A percentile compares a stretch with the other conserved stretches of the same genome.
Evolutionary conservation across 2,329 filamentous ascomycete genomes (phyloP).

Genomic region (Cercospora janseana): DNA sequence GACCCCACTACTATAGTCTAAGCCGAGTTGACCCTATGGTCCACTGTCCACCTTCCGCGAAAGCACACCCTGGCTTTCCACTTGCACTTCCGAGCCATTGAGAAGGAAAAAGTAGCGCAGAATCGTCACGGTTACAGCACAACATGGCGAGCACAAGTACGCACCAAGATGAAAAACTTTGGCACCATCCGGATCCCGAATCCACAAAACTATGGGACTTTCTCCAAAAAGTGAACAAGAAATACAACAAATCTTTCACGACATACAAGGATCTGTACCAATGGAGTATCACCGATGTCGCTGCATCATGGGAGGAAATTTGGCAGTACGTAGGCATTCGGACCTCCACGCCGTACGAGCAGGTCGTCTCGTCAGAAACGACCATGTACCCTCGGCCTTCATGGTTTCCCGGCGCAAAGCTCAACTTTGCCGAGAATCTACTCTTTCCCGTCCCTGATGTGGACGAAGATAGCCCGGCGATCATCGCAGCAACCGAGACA

Average conservation of each 20-base stretch:
- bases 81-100: neutral
- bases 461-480: conserved; percentile 62
- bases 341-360: conserved; percentile 59
- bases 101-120: neutral
- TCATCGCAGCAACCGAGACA: conserved; percentile 80
- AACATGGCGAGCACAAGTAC: conserved; percentile 9
- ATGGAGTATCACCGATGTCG: conserved; percentile 78
- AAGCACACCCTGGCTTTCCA: neutral
- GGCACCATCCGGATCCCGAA: conserved; percentile 43
- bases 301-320: conserved; percentile 77
- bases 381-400: conserved; percentile 81
- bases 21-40: too few species aligned
- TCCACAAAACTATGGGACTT: conserved; percentile 48
- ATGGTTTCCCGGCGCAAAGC: conserved; percentile 74
- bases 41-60: neutral
- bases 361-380: conserved; percentile 67
- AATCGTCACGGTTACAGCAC: neutral
- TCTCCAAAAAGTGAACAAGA: conserved; percentile 62
- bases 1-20: conserved; percentile 7
- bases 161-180: conserved; percentile 30
- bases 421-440: conserved; percentile 96
- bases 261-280: conserved; percentile 74
- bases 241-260: conserved; percentile 60
- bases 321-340: conserved; percentile 80
- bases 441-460: conserved; percentile 68